Conservation (phyloP, 2,329 filamentous ascomycete species). For the Venturia carpophila region DNA sequence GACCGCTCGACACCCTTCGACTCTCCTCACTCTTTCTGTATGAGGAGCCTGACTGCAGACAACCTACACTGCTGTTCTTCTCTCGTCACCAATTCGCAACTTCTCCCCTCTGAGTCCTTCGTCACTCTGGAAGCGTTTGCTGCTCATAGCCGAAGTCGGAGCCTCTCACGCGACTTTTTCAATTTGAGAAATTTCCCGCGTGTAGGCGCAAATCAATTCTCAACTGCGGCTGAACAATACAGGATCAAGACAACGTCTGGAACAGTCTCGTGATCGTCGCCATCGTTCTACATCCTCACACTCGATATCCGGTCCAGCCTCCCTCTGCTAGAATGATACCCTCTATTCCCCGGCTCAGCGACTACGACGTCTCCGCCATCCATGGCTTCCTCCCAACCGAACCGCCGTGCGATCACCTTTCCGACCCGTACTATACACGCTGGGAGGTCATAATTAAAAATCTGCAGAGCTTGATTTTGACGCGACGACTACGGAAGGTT, state of each 20-base stretch:
- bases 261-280: background rate
- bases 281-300: background rate
- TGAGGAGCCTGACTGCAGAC: background rate
- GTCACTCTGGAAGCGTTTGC: background rate
- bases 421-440: conserved; percentile 85
- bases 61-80: background rate
- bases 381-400: conserved; percentile 77
- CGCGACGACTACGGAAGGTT: conserved; percentile 69
- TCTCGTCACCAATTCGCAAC: background rate
- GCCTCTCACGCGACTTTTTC: background rate
- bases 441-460: conserved; percentile 87
- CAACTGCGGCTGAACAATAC: background rate
- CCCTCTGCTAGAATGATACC: conserved; percentile 17
- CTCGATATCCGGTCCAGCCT: background rate
- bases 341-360: conserved; percentile 19
- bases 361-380: conserved; percentile 20
- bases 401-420: conserved; percentile 68
- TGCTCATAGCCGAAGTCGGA: background rate
- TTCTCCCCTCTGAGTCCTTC: background rate
- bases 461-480: conserved; percentile 78
- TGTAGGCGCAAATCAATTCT: background rate
- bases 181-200: background rate
- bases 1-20: background rate
- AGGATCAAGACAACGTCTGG: background rate
- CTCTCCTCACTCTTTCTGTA: background rate